Evolutionary conservation across 2,329 filamentous ascomycete genomes (phyloP), one percentile per base, ranked within the genome.

Genomic region (Hypoxylon rubiginosum): DNA sequence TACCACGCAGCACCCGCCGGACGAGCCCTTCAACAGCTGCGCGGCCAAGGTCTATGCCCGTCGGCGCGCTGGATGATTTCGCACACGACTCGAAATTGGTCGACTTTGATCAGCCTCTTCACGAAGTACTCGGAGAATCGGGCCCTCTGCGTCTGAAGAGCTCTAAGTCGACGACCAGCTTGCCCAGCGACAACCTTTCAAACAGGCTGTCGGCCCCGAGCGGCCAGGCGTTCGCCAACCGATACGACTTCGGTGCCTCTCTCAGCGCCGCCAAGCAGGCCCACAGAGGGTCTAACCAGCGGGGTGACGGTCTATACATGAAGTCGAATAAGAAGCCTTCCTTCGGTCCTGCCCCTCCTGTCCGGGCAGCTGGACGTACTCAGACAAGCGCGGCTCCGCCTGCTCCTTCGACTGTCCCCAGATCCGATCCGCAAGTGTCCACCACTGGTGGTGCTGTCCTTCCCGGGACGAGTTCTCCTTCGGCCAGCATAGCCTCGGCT

Each of bases 171-270:
- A 82, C 84, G 30, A 77, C 84, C 49, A 90, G 86, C 71, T 78
- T 92, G 58, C 86, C 91, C 24, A 88, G 86, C 58, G 89, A 92
- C 69, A 88, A 86, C 71, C 75, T 90, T 19, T 75, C 86, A 72
- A 79, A 83, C 74, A 77, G 83, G 34, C 76, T 88, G 24, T 77
- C 85, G 0, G 80, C 86, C 1, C 86, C 87, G 0, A 89, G 86
- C 69, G 88, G 89, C 26, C 90, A 92, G 73, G 92, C 91, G 17
- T 97, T 98, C 78, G 92, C 93, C 50, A 94, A 94, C 79, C 91
- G 96, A 58, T 99, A 99, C 78, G 95, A 98, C 81, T 98, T 99
- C 78, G 91, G 92, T 66, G 93, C 93, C n/a, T 98, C 96, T 0
- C 85, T 98, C 30, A 90, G 87, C 57, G 93, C 94, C 55, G 94